These are phyloP conservation scores for button mushroom (Agaricus bisporus) DNA, from an alignment of 768 basidiomycete species.

Conservation along the genomic window DNA sequence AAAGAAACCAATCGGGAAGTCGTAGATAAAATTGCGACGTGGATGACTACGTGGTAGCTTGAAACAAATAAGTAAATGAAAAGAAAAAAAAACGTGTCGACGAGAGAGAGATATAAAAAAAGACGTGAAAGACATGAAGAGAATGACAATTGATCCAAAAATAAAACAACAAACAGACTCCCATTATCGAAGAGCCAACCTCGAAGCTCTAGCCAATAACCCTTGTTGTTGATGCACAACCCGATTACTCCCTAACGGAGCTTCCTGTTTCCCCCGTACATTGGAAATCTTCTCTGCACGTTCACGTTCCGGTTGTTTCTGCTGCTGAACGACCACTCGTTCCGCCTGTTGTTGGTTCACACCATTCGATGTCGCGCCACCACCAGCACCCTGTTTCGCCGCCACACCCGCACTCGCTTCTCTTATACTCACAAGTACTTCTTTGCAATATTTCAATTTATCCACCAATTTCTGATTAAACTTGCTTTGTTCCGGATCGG, in stretches of 20 bases:
- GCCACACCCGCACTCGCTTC: conserved; percentile 39
- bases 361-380: not conserved
- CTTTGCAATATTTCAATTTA: conserved; percentile 83
- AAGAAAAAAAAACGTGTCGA: too few species aligned
- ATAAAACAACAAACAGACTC: too few species aligned
- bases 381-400: conserved; percentile 7
- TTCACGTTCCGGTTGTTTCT: not conserved
- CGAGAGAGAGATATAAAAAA: too few species aligned
- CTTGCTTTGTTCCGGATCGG: conserved; percentile 53
- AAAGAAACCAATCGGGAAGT: too few species aligned
- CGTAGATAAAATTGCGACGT: too few species aligned
- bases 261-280: conserved; percentile 1
- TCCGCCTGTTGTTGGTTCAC: not conserved
- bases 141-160: too few species aligned
- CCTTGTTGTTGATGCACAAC: conserved; percentile 7
- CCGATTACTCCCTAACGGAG: not conserved
- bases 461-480: conserved; percentile 61
- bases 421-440: conserved; percentile 69
- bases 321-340: not conserved
- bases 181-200: conserved; percentile 13
- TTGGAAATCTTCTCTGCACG: not conserved
- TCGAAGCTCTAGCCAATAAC: conserved; percentile 13
- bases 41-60: too few species aligned
- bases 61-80: too few species aligned
- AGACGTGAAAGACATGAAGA: too few species aligned